phyloP scores from a whole-genome alignment of 805 yeast genomes.

The Saccharomycopsis lassenensis region DNA sequence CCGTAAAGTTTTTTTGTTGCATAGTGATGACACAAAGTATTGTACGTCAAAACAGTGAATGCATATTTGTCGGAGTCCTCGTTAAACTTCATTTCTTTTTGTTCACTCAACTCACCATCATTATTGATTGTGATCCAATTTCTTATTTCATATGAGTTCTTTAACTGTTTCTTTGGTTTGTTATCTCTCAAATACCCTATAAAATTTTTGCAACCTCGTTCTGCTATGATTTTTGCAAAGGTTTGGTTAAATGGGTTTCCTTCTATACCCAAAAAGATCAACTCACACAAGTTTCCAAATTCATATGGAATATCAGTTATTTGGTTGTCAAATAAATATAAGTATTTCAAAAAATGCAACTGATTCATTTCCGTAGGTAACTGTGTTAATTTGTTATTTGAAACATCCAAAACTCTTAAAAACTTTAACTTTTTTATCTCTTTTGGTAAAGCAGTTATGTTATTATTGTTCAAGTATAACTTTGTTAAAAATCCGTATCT shows the following conservation, averaged over 20 bases:
- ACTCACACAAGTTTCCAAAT: slow-evolving; percentile 74
- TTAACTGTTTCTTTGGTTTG: slow-evolving; percentile 45
- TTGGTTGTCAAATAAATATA: slow-evolving; percentile 82
- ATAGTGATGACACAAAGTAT: slow-evolving; percentile 90
- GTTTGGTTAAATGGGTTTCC: slow-evolving; percentile 77
- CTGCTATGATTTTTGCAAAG: slow-evolving; percentile 56
- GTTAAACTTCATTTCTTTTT: slow-evolving; percentile 22
- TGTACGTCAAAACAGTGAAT: slow-evolving; percentile 78
- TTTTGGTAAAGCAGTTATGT: slow-evolving; percentile 55
- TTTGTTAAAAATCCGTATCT: slow-evolving; percentile 72
- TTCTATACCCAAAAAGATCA: slow-evolving; percentile 83
- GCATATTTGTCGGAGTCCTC: slow-evolving; percentile 25
- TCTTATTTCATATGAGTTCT: slow-evolving; percentile 28
- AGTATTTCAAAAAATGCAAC: slow-evolving; percentile 65
- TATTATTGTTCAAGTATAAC: slow-evolving; percentile 79
- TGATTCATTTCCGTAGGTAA: slow-evolving; percentile 83
- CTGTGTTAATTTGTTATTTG: slow-evolving; percentile 58
- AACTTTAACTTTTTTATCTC: slow-evolving; percentile 58
- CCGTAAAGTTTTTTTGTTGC: slow-evolving; percentile 88
- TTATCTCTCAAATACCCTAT: slow-evolving; percentile 74
- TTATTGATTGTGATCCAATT: slow-evolving; percentile 73
- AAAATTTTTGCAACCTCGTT: slow-evolving; percentile 76
- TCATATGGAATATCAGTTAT: slow-evolving; percentile 67
- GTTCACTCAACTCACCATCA: slow-evolving; percentile 49
- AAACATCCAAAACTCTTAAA: slow-evolving; percentile 74